Evolutionary conservation across 495 filamentous ascomycete genomes (phyloP), one percentile per base, ranked within the genome.

Genomic region (Pyronema omphalodes): DNA sequence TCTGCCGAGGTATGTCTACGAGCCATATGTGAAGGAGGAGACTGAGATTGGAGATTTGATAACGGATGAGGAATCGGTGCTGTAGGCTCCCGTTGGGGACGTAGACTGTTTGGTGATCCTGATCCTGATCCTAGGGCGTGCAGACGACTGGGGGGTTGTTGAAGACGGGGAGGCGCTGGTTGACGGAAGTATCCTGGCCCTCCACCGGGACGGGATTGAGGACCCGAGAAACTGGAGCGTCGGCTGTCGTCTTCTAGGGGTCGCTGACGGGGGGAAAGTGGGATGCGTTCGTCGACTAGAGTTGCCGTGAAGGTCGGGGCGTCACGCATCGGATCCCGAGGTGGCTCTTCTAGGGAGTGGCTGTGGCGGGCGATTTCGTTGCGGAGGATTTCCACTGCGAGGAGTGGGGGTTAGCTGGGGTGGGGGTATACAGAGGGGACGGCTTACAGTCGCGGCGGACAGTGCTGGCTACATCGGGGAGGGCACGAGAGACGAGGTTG

Each of bases 1-100:
- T 98, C 91, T 52, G 91, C 91, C 46, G 89, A 91, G 1, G 91
- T 98, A 67, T 98, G 91, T 43, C 91, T 80, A 17, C 91, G 81
- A 34, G 81, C 75, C 36, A 95, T 71, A 60, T 80, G 83, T 50
- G 79, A 76, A 9, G 84, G 82, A 19, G 85, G 84, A 23, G 84
- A 81, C 17, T 83, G 76, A 14, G 86, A 82, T 33, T 84, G 76
- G 15, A 83, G 80, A 50, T 75, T 74, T 0, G 86, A 77, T 43
- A 94, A 72, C 46, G 86, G 86, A 65, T 93, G 81, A 18, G 73
- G 73, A 15, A 80, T 76, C 43, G 73, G 76, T 55, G 79, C 81
- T 12, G 79, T 75, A 3, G 81, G 76, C 36, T 80, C 77, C 19
- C 76, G 75, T 41, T 84, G 79, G 48, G 81, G 76, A 44, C 83